Evolutionary conservation across 2,329 filamentous ascomycete genomes (phyloP).

Genomic region (Ophiostoma sp.): DNA sequence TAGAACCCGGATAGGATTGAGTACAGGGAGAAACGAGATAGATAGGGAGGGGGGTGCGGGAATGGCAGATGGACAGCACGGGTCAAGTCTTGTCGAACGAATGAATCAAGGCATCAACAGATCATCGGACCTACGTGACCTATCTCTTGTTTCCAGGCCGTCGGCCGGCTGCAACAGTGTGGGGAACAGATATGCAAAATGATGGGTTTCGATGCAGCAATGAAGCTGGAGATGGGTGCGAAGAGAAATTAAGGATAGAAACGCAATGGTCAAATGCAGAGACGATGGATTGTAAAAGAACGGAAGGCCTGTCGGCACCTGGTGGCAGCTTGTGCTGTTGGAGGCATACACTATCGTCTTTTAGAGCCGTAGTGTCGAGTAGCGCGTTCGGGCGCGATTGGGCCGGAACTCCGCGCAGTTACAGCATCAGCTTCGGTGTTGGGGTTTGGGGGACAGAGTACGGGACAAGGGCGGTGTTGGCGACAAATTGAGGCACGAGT

Average conservation of each 20-base stretch:
- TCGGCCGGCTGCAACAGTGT: slow-evolving; percentile 14
- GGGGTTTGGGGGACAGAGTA: not conserved
- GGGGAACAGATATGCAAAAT: slow-evolving; percentile 11
- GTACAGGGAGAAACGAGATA: not conserved
- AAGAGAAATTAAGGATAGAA: not conserved
- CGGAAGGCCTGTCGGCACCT: slow-evolving; percentile 1
- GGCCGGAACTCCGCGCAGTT: not conserved
- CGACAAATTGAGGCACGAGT: not conserved
- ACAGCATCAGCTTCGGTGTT: not conserved
- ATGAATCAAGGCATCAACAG: slow-evolving; percentile 22
- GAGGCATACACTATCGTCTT: not conserved
- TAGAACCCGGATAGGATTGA: slow-evolving; percentile 16
- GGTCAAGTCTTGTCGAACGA: slow-evolving; percentile 11
- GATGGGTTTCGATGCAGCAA: not conserved
- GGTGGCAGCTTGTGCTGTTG: slow-evolving; percentile 3
- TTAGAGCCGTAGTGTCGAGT: slow-evolving; percentile 5
- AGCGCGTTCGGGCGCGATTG: slow-evolving; percentile 10
- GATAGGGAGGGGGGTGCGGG: slow-evolving; percentile 13
- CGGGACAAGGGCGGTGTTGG: not conserved
- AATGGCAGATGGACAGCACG: slow-evolving; percentile 1
- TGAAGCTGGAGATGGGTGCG: not conserved
- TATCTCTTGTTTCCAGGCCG: slow-evolving; percentile 6
- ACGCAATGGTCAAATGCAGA: not conserved
- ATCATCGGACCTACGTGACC: slow-evolving; percentile 20
- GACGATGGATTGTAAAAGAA: not conserved